Evolutionary conservation across 148 eudicot genomes (phyloP).

Genomic region (Gaultheria prostrata): DNA sequence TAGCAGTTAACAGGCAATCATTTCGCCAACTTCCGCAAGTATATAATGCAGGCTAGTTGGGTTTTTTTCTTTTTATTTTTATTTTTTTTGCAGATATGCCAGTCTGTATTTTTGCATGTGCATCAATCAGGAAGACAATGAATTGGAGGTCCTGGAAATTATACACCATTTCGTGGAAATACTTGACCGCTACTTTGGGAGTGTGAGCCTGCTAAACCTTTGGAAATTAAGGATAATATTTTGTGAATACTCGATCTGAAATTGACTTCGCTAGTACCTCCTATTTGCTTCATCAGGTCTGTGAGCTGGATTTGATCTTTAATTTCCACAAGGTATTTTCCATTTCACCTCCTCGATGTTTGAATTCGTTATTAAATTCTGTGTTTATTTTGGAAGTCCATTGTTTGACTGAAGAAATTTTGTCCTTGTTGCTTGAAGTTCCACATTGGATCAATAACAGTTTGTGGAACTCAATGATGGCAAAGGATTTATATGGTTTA

Average conservation of each 20-base stretch:
- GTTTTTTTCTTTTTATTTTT: background rate
- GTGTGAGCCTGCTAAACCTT: conserved; percentile 54
- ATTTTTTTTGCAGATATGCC: conserved; percentile 61
- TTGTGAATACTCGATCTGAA: background rate
- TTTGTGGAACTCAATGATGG: background rate
- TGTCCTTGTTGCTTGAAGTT: conserved; percentile 3
- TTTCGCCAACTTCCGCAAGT: background rate
- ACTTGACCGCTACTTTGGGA: conserved; percentile 93
- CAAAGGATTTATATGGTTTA: conserved; percentile 2
- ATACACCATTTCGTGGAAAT: conserved; percentile 90
- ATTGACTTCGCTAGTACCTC: conserved; percentile 4
- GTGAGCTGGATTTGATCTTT: conserved; percentile 90
- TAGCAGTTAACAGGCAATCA: background rate
- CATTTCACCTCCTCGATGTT: conserved; percentile 9
- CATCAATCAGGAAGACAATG: conserved; percentile 86
- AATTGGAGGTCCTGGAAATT: conserved; percentile 85
- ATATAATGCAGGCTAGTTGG: background rate
- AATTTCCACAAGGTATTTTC: conserved; percentile 86
- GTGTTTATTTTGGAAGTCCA: background rate
- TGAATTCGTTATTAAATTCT: background rate
- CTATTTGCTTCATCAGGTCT: conserved; percentile 51
- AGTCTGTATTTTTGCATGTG: conserved; percentile 98
- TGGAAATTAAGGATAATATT: background rate
- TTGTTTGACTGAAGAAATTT: background rate
- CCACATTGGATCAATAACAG: background rate